Evolutionary conservation across 2,329 filamentous ascomycete genomes (phyloP), one percentile per base, ranked within the genome.

Genomic region (Coccinonectria pachysandricola): DNA sequence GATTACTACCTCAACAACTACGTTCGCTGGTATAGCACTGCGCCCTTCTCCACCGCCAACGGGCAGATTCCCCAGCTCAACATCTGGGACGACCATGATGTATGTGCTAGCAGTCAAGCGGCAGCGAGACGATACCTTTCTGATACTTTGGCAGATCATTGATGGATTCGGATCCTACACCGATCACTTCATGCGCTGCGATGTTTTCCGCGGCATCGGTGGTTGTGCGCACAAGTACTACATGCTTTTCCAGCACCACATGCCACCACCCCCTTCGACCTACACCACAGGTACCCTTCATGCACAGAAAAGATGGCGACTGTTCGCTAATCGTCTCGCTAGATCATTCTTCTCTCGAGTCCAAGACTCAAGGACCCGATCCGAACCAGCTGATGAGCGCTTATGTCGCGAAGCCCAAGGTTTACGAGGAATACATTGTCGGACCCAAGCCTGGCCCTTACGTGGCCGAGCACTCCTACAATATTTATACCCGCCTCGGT

Each of bases 161-260:
- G 80, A 87, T 53, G 91, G 91, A 0, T 98, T 84, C 49, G 91
- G 91, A 4, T 94, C 86, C 1, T 98, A 98, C 53, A 76, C 86
- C 14, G 76, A 95, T 46, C 75, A 86, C 19, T 96, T 96, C 50
- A 96, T 96, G 86, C 74, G 71, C 43, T 91, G 85, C 26, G 71
- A 84, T 23, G 85, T 98, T 5, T 96, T 98, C 55, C 79, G 81
- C 22, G 91, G 91, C 12, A 74, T 98, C 30, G 91, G 91, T 5
- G 85, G 83, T 16, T 76, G 87, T 28, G 91, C 91, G 2, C 92
- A 91, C 65, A 98, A 98, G 56, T 96, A 96, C 57, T 98, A 98
- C 52, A 73, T 96, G 70, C 71, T 98, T 7, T 98, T 98, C 57
- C 91, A 98, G 58, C 91, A 98, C 43, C 88, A 95, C 46, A 61